These are phyloP conservation scores for Eremochloa ophiuroides DNA, from an alignment of 176 grass and related monocot species.

Conservation along the genomic window DNA sequence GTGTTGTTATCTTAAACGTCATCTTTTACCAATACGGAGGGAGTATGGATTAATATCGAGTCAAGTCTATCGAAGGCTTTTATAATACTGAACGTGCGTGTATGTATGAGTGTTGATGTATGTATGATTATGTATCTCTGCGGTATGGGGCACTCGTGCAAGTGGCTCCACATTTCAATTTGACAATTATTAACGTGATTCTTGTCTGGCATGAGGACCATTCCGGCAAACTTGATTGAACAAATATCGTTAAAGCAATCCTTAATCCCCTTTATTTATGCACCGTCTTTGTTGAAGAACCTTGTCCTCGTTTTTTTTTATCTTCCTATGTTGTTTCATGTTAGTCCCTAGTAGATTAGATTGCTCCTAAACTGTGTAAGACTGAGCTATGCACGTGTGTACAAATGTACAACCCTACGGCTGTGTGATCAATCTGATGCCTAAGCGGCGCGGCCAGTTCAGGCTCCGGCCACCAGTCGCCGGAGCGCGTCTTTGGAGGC, in stretches of 20 bases:
- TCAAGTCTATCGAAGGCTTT: too few relatives aligned
- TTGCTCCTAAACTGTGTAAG: not conserved
- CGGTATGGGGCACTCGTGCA: too few relatives aligned
- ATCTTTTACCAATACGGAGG: too few relatives aligned
- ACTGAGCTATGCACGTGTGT: not conserved
- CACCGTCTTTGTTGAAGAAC: not conserved
- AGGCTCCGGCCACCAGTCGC: slow-evolving; percentile 19
- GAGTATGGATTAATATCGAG: too few relatives aligned
- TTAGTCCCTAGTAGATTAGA: not conserved
- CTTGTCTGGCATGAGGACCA: too few relatives aligned
- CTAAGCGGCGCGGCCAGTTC: not conserved
- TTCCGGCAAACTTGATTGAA: not conserved
- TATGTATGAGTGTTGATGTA: too few relatives aligned
- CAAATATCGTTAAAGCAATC: not conserved
- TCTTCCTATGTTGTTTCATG: not conserved
- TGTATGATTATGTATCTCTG: too few relatives aligned
- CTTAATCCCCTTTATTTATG: not conserved
- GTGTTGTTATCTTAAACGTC: too few relatives aligned
- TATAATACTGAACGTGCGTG: too few relatives aligned
- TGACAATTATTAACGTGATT: too few relatives aligned
- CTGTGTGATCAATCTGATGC: not conserved
- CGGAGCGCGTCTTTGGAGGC: slow-evolving; percentile 26
- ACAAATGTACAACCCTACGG: not conserved
- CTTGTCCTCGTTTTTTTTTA: not conserved
- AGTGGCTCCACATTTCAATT: too few relatives aligned